phyloP scores from a whole-genome alignment of 2,329 filamentous ascomycete species.

The Dactylellina parvicollis region DNA sequence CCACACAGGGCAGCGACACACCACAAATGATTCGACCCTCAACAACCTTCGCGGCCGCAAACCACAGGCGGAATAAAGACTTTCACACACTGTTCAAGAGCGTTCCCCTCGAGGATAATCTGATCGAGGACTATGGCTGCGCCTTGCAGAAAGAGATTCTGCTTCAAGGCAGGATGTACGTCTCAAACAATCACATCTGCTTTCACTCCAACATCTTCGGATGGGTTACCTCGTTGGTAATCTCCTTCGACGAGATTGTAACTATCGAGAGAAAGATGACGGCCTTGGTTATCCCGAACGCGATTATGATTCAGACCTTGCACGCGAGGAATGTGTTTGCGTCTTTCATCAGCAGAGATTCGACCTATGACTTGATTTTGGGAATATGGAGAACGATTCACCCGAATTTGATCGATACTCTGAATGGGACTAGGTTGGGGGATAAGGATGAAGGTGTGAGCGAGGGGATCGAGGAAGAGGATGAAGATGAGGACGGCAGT shows the following conservation, averaged over 20 bases:
- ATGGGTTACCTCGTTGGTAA: slow-evolving; percentile 96
- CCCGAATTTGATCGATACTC: slow-evolving; percentile 74
- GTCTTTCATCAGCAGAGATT: slow-evolving; percentile 91
- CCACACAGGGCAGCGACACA: slow-evolving; percentile 55
- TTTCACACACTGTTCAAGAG: slow-evolving; percentile 95
- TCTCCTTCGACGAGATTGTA: slow-evolving; percentile 97
- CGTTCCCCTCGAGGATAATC: slow-evolving; percentile 95
- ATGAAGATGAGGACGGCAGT: slow-evolving; percentile 72
- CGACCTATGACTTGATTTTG: slow-evolving; percentile 95
- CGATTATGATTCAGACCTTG: slow-evolving; percentile 93
- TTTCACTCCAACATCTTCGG: slow-evolving; percentile 99
- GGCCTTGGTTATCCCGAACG: slow-evolving; percentile 94
- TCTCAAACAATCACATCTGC: slow-evolving; percentile 96
- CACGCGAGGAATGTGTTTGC: slow-evolving; percentile 96
- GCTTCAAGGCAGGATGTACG: slow-evolving; percentile 90
- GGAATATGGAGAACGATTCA: slow-evolving; percentile 99
- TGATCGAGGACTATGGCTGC: slow-evolving; percentile 98
- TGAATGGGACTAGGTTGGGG: slow-evolving; percentile 83
- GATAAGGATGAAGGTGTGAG: slow-evolving; percentile 68
- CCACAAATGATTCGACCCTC: slow-evolving; percentile 61
- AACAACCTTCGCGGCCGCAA: slow-evolving; percentile 94
- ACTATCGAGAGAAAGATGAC: slow-evolving; percentile 97
- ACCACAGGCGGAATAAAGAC: slow-evolving; percentile 93
- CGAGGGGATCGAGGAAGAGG: slow-evolving; percentile 76
- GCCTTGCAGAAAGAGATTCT: slow-evolving; percentile 95